phyloP scores from a whole-genome alignment of 2,329 filamentous ascomycete genomes.

The Talaromyces sp. region DNA sequence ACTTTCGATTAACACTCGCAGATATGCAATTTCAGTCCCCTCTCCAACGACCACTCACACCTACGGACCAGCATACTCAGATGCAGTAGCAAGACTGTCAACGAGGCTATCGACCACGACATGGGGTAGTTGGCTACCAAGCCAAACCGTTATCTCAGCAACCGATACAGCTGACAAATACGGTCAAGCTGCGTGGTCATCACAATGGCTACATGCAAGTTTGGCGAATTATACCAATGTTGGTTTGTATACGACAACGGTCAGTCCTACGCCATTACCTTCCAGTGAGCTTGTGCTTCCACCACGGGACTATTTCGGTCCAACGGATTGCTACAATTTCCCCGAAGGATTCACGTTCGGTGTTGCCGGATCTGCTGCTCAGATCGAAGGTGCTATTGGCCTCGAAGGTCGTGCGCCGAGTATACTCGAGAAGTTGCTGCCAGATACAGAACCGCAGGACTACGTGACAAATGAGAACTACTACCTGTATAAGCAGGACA shows the following conservation, averaged over 20 bases:
- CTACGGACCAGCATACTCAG: slow-evolving; percentile 28
- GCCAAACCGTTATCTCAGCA: slow-evolving; percentile 26
- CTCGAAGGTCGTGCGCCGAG: slow-evolving; percentile 40
- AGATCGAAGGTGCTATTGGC: slow-evolving; percentile 45
- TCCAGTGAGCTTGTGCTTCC: slow-evolving; percentile 55
- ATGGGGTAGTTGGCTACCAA: slow-evolving; percentile 36
- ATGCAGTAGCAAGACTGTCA: slow-evolving; percentile 25
- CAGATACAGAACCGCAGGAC: slow-evolving; percentile 35
- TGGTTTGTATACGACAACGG: slow-evolving; percentile 51
- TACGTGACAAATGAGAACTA: slow-evolving; percentile 52
- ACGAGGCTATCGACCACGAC: slow-evolving; percentile 27
- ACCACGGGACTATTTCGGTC: slow-evolving; percentile 50
- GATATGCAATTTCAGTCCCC: slow-evolving; percentile 32
- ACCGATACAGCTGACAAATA: slow-evolving; percentile 30
- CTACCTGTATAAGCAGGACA: slow-evolving; percentile 50
- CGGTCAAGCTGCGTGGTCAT: slow-evolving; percentile 37
- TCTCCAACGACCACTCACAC: slow-evolving; percentile 28
- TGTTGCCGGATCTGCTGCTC: slow-evolving; percentile 41
- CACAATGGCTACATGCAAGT: slow-evolving; percentile 31
- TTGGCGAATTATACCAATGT: slow-evolving; percentile 33
- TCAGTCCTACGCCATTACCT: slow-evolving; percentile 54
- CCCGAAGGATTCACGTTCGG: slow-evolving; percentile 44
- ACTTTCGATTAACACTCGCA: slow-evolving; percentile 12
- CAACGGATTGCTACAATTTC: slow-evolving; percentile 34
- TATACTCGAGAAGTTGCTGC: slow-evolving; percentile 38